A percentile compares a stretch with the other conserved stretches of the same genome.
Evolutionary conservation across 2,329 filamentous ascomycete genomes (phyloP).

Genomic region (Calonectria multiphialidica): DNA sequence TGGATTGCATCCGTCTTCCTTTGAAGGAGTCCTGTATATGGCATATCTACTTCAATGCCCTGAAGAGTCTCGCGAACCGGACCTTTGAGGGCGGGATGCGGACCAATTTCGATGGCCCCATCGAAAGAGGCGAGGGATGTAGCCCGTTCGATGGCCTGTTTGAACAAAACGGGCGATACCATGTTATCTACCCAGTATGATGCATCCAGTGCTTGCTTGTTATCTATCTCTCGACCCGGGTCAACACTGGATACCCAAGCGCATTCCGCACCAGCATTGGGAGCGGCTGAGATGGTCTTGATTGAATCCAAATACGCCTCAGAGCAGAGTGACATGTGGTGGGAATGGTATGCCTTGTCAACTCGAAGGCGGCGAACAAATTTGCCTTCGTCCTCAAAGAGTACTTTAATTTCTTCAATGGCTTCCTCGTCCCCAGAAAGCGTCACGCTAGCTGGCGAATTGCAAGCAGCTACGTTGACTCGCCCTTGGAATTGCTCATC

Average conservation of each 20-base stretch:
- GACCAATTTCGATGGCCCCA: constrained; percentile 55
- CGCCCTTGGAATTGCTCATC: constrained; percentile 30
- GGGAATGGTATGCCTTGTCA: constrained; percentile 63
- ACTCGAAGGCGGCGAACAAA: constrained; percentile 50
- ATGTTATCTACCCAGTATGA: constrained; percentile 44
- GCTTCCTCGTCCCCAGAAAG: constrained; percentile 47
- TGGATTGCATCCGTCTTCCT: constrained; percentile 32
- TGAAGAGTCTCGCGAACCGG: constrained; percentile 53
- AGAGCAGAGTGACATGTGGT: constrained; percentile 54
- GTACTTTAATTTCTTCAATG: constrained; percentile 37
- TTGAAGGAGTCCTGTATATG: constrained; percentile 21
- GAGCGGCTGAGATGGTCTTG: not conserved
- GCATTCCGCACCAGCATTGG: not conserved
- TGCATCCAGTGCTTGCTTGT: not conserved
- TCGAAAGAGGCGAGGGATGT: constrained; percentile 4
- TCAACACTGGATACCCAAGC: constrained; percentile 36
- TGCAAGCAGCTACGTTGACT: constrained; percentile 41
- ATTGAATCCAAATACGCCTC: constrained; percentile 28
- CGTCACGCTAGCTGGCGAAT: constrained; percentile 39
- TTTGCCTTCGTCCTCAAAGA: constrained; percentile 28
- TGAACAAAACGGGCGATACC: constrained; percentile 39
- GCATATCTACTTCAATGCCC: constrained; percentile 41
- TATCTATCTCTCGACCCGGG: constrained; percentile 40
- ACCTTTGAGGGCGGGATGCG: constrained; percentile 61
- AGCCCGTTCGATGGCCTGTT: constrained; percentile 23